Evolutionary conservation across 163 green algal species (phyloP), one percentile per base, ranked within the genome.

Genomic region (Picocystis sp.): DNA sequence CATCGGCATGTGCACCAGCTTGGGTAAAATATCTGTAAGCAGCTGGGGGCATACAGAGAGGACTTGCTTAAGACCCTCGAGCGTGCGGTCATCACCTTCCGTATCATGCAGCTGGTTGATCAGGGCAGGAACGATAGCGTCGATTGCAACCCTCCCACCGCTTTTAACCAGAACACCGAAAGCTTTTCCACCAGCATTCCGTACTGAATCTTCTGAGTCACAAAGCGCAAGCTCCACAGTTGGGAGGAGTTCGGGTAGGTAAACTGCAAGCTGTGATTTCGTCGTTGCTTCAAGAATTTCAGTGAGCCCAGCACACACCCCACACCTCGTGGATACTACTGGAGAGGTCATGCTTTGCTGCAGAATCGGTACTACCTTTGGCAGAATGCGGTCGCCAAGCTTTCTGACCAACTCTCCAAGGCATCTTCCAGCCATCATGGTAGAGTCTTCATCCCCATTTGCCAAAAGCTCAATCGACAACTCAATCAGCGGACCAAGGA

Each of bases 351-450:
- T 77, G 50, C 74, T 79, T 8, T 80, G 61, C 17, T 73, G 55
- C 56, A 97, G 64, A 48, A 94, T 96, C 44, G 89, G 89, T 14
- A 97, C 67, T 63, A 96, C 86, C 34, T 81, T 64, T 9, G 58
- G 46, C 55, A 96, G 67, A 50, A 96, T 79, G 42, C 87, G 78
- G 52, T 96, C 89, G 21, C 88, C 89, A 75, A 98, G 85, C 77
- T 96, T 96, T 48, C 77, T 72, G 25, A 94, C 84, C 22, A 97
- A 74, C 74, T 97, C 89, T 10, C 86, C 89, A 49, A 96, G 70
- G 61, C 79, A 89, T 14, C 81, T 57, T 11, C 78, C 81, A 3
- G 82, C 81, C 54, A 81, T 80, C 45, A 46, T 21, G 22, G 50
- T 22, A 10, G 50, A 22, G 35, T 76, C 63, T 13, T 61, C 33